Evolutionary conservation across 2,329 filamentous ascomycete genomes (phyloP).

Genomic region (Fusarium sp.): DNA sequence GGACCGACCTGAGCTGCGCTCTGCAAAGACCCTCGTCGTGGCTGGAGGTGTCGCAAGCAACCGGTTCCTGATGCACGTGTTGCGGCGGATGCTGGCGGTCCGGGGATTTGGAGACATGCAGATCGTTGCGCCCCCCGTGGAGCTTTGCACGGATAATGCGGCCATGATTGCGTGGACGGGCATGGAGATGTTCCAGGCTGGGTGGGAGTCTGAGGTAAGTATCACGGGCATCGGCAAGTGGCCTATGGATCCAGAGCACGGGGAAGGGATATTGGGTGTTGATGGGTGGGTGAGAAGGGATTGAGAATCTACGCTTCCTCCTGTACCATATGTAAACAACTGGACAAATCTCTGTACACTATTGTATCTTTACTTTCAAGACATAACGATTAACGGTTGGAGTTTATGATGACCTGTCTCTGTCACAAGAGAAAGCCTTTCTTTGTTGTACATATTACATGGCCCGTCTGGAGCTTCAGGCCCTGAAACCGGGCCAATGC

Average conservation of each 20-base stretch:
- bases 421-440: constrained; percentile 47
- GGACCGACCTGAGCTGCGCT: constrained; percentile 48
- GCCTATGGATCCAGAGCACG: constrained; percentile 78
- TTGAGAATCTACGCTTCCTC: background rate
- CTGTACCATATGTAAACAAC: constrained; percentile 14
- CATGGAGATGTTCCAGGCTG: constrained; percentile 90
- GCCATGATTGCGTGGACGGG: constrained; percentile 98
- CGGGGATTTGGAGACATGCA: constrained; percentile 75
- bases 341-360: constrained; percentile 9
- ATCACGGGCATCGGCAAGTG: constrained; percentile 78
- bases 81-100: constrained; percentile 71
- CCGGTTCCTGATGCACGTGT: constrained; percentile 79
- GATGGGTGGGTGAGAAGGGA: constrained; percentile 60
- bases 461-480: constrained; percentile 31
- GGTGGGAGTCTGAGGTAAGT: constrained; percentile 76
- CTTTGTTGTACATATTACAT: constrained; percentile 50
- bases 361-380: constrained; percentile 27
- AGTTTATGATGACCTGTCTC: constrained; percentile 21
- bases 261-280: constrained; percentile 75
- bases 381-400: constrained; percentile 17
- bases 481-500: constrained; percentile 23
- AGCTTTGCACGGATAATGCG: constrained; percentile 93
- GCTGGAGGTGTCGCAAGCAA: constrained; percentile 95
- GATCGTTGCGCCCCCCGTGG: constrained; percentile 81
- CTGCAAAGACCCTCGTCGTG: constrained; percentile 79